Evolutionary conservation across 2,329 filamentous ascomycete genomes (phyloP), one percentile per base, ranked within the genome.

Genomic region (Leptographium procerum): DNA sequence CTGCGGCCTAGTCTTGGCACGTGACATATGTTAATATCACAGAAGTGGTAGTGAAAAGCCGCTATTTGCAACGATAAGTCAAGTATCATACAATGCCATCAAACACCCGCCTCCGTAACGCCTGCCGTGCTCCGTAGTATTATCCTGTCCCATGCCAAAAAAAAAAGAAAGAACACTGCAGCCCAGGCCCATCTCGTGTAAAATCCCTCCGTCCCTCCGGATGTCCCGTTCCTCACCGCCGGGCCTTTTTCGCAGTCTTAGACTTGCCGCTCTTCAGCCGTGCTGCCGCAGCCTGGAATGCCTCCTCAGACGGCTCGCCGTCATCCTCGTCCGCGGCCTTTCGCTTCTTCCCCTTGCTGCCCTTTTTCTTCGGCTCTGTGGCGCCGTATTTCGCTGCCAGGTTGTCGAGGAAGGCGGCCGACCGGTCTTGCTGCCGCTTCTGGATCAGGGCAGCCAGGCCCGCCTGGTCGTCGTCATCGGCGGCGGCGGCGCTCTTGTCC

Each of bases 331-430:
- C 69, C 29, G 71, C 73, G 63, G 78, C 75, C 22, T n/a, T 14
- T 29, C 62, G 62, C 51, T 63, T 64, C 54, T 58, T 59, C n/a
- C 52, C 28, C 67, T 81, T 83, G 67, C 76, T 77, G 13, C 75
- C 76, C 70, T 77, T 77, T 0, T 68, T 64, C 61, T 76, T 75
- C 56, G 67, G 65, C 55, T 66, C 67, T 16, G 68, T 68, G 9
- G 76, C 73, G 31, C 77, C 74, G 69, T 95, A 95, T 72, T 92
- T 95, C 54, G 85, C 87, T 59, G 89, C 89, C 55, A 96, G 71
- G 55, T 81, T 75, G 61, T 88, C 87, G 28, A 95, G 73, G 68
- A 95, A 90, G 43, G 74, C 76, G 31, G 73, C 72, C 13, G 73
- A 77, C 36, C 87, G 77, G 48, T 79, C 78, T 64, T 86, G 77